Evolutionary conservation across 257 asterid genomes (phyloP), one percentile per base, ranked within the genome.

Genomic region (Buddleja alternifolia): DNA sequence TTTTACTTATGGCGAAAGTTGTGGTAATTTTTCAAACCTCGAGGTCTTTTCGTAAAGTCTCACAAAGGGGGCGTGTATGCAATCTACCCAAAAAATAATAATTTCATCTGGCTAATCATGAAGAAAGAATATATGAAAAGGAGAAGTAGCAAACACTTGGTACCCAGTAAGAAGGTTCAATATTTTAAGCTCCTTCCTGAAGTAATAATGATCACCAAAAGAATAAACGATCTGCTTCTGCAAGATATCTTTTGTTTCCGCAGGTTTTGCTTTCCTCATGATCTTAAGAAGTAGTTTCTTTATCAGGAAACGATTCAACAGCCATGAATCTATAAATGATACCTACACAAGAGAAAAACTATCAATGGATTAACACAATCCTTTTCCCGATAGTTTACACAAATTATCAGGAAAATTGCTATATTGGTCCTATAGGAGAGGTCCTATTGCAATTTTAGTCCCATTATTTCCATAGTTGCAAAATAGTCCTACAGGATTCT

Each of bases 121-220:
- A 45, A 15, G 16, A 50, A 24, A 50, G 62, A 0, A 57, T 4
- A 37, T 41, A 12, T 21, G 56, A 23, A 21, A 62, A 40, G 20
- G 66, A 73, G 62, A 66, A 37, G 15, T 9, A 46, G 24, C 36
- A 39, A 61, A 48, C 25, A 47, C 40, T 50, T 37, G 57, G 23
- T 86, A 91, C 99, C 97, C 97, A 0, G 97, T 87, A 12, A 89
- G 81, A 68, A 86, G 97, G 82, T 91, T 94, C 52, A 87, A 55
- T 77, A 94, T 86, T 69, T 80, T 78, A 40, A 94, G 96, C 77
- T 94, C 99, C 84, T 91, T 94, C 72, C 99, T 77, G 80, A 89
- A 84, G 81, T 87, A 78, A 77, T 91, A 94, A 82, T 91, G 86
- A 74, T 94, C 97, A 16, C 97, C 97, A 46, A 94, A 91, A 29